Conservation (phyloP, 768 basidiomycete species). For the Naganishia friedmannii region DNA sequence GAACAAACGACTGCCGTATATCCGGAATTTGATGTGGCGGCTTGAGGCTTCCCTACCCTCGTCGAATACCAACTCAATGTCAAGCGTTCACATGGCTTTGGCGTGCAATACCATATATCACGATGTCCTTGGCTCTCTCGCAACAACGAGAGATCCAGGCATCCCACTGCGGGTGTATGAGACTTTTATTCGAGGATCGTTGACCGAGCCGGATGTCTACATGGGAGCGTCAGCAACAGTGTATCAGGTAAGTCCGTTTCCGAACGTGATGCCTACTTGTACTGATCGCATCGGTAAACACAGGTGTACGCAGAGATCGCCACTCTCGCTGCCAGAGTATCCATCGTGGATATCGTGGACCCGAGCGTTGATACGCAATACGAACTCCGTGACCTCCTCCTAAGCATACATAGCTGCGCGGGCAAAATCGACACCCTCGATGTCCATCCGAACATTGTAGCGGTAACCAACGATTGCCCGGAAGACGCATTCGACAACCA, state of each 20-base stretch:
- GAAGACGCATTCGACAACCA: constrained; percentile 25
- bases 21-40: constrained; percentile 25
- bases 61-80: constrained; percentile 18
- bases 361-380: constrained; percentile 9
- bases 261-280: not conserved
- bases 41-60: constrained; percentile 14
- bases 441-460: not conserved
- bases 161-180: constrained; percentile 21
- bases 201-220: constrained; percentile 22
- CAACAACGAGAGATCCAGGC: constrained; percentile 20
- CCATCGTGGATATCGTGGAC: not conserved
- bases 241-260: constrained; percentile 20
- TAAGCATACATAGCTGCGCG: not conserved
- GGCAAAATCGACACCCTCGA: constrained; percentile 26
- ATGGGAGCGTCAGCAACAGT: constrained; percentile 24
- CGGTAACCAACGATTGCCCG: not conserved
- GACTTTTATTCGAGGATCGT: constrained; percentile 18
- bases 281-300: not conserved
- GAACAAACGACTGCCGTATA: constrained; percentile 24
- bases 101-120: constrained; percentile 27
- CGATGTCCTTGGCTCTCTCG: constrained; percentile 21
- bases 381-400: constrained; percentile 1
- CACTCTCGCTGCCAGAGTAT: constrained; percentile 6
- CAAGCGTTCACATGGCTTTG: constrained; percentile 19
- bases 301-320: constrained; percentile 24